These are phyloP conservation scores for Delitschia confertaspora DNA, from an alignment of 495 filamentous ascomycete species.

Conservation along the genomic window DNA sequence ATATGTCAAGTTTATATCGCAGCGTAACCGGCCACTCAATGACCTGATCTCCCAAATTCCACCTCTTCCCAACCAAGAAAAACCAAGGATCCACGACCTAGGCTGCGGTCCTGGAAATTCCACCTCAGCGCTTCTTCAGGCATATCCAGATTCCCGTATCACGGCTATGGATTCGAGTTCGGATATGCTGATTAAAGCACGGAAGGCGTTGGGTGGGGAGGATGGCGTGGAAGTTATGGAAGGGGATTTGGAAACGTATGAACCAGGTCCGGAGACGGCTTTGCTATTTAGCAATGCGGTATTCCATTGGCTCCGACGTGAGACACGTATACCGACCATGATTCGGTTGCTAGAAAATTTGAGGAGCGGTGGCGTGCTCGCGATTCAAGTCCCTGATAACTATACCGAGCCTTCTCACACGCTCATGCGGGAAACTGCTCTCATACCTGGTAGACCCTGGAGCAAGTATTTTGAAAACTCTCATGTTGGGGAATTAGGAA, in stretches of 20 bases:
- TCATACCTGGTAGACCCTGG: constrained; percentile 35
- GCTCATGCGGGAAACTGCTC: constrained; percentile 41
- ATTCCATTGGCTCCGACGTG: constrained; percentile 45
- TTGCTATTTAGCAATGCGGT: constrained; percentile 49
- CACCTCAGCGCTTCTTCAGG: constrained; percentile 38
- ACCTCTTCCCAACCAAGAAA: constrained; percentile 23
- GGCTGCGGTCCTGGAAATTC: constrained; percentile 51
- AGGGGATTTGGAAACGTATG: constrained; percentile 33
- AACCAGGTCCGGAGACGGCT: constrained; percentile 18
- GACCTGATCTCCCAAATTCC: constrained; percentile 40
- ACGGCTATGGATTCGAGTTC: constrained; percentile 47
- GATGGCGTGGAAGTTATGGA: constrained; percentile 7
- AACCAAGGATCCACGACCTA: constrained; percentile 40
- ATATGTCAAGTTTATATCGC: constrained; percentile 43
- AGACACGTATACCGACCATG: constrained; percentile 38
- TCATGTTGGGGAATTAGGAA: constrained; percentile 21
- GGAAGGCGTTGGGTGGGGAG: constrained; percentile 5
- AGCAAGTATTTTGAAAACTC: neutral
- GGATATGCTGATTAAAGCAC: constrained; percentile 46
- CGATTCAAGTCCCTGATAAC: constrained; percentile 49
- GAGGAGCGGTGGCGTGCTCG: constrained; percentile 41
- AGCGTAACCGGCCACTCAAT: constrained; percentile 40
- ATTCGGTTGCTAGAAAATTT: constrained; percentile 37
- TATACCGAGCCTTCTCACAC: constrained; percentile 41
- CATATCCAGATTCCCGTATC: constrained; percentile 40